phyloP scores from a whole-genome alignment of 176 grass and related monocot genomes.

The Bonia amplexicaulis region DNA sequence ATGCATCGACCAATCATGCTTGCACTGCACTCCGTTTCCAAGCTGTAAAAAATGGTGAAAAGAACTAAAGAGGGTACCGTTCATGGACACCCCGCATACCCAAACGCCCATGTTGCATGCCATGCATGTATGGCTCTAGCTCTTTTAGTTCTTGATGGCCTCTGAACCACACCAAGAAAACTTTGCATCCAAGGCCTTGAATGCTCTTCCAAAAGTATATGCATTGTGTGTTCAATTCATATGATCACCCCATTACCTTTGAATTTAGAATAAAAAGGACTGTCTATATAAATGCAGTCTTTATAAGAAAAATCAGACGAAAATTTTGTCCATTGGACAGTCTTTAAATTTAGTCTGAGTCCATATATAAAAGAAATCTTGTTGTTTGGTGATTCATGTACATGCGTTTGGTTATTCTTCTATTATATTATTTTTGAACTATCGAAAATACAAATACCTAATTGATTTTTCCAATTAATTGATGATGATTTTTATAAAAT shows the following conservation, averaged over 20 bases:
- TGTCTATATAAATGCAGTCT: background rate
- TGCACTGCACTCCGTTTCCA: background rate
- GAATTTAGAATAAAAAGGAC: background rate
- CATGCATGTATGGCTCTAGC: background rate
- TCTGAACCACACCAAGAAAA: background rate
- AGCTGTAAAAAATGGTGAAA: conserved; percentile 42
- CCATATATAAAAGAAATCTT: too few relatives aligned
- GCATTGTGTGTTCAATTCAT: background rate
- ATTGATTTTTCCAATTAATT: too few relatives aligned
- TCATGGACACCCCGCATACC: conserved; percentile 16
- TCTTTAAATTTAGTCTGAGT: background rate
- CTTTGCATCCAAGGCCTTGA: background rate
- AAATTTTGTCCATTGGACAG: background rate
- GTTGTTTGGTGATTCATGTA: background rate
- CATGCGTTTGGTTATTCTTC: background rate
- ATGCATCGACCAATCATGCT: conserved; percentile 13
- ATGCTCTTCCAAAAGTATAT: background rate
- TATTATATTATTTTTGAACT: too few relatives aligned
- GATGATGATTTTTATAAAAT: too few relatives aligned
- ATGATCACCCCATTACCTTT: background rate
- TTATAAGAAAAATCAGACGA: background rate
- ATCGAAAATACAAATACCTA: too few relatives aligned
- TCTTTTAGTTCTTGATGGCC: background rate
- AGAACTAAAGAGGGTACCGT: background rate
- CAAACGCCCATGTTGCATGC: conserved; percentile 22